These are phyloP conservation scores for Neocatenulostroma microsporum DNA, from an alignment of 2,329 filamentous ascomycete species.

Conservation along the genomic window DNA sequence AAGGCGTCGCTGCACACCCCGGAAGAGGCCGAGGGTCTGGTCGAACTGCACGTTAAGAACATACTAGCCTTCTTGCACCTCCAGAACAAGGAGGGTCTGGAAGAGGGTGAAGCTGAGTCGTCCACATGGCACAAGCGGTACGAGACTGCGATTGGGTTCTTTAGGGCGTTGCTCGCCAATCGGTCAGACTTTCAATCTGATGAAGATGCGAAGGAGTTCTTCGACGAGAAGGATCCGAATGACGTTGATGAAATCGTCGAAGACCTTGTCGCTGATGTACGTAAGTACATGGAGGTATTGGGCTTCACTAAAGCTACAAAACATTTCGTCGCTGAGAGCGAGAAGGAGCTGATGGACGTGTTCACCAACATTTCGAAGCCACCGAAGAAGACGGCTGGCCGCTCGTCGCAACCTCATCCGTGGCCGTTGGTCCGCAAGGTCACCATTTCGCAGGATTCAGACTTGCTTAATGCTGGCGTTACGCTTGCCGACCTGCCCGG, in stretches of 20 bases:
- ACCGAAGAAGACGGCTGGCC: no score
- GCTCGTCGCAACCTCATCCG: conserved; percentile 7
- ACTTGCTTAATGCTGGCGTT: conserved; percentile 14
- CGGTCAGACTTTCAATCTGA: conserved; percentile 4
- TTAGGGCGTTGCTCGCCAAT: conserved; percentile 9
- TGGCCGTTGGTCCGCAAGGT: conserved; percentile 14
- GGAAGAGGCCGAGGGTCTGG: neutral
- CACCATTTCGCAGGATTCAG: conserved; percentile 7
- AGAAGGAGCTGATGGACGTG: no score
- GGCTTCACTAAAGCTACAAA: no score
- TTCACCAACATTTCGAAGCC: no score
- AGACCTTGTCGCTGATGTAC: conserved; percentile 1
- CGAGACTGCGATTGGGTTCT: conserved; percentile 8
- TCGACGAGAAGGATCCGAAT: neutral
- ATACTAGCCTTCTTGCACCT: no score
- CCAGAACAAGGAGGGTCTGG: neutral
- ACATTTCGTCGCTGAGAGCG: no score
- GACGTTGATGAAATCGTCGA: conserved; percentile 1
- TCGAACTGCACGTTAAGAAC: neutral
- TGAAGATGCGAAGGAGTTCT: conserved; percentile 1
- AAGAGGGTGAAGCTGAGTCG: neutral
- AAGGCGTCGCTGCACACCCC: neutral
- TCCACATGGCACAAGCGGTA: neutral
- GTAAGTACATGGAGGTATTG: conserved; percentile 1
- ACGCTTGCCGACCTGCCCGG: conserved; percentile 17